Percentiles rank a stretch among this genome's conserved stretches.
phyloP scores from a whole-genome alignment of 768 basidiomycete genomes.

The Mycena epipterygia region DNA sequence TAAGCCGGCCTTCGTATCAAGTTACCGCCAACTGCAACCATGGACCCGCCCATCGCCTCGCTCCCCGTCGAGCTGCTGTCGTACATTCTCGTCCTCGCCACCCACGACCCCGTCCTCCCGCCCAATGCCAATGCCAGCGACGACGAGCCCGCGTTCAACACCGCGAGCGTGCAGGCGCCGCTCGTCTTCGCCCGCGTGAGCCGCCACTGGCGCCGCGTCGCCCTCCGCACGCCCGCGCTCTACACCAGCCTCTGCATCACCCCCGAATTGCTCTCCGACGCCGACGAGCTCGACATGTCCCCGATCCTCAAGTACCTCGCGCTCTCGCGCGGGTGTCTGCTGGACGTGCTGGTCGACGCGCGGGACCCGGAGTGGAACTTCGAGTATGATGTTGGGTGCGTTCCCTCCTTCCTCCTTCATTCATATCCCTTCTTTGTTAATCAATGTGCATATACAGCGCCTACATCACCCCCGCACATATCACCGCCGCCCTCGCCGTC shows the following conservation, averaged over 20 bases:
- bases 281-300: constrained; percentile 47
- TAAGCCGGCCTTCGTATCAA: constrained; percentile 39
- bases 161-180: constrained; percentile 59
- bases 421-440: constrained; percentile 12
- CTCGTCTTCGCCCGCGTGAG: constrained; percentile 62
- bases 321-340: constrained; percentile 61
- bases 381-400: constrained; percentile 63
- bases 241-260: constrained; percentile 71
- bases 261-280: constrained; percentile 47
- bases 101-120: constrained; percentile 44
- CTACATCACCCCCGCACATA: constrained; percentile 58
- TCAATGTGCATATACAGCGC: constrained; percentile 42
- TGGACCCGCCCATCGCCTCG: constrained; percentile 50
- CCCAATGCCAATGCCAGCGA: constrained; percentile 39
- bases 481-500: constrained; percentile 59
- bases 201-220: constrained; percentile 67
- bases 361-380: constrained; percentile 74
- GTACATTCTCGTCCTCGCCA: constrained; percentile 66
- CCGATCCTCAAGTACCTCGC: constrained; percentile 58
- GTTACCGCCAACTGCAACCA: neutral
- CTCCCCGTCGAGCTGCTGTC: constrained; percentile 72
- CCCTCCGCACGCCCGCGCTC: constrained; percentile 60
- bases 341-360: constrained; percentile 71
- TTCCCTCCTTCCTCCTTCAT: constrained; percentile 31
- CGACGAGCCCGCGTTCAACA: constrained; percentile 49